These are phyloP conservation scores for Tulasnella sp. DNA, from an alignment of 768 basidiomycete genomes.

Conservation along the genomic window DNA sequence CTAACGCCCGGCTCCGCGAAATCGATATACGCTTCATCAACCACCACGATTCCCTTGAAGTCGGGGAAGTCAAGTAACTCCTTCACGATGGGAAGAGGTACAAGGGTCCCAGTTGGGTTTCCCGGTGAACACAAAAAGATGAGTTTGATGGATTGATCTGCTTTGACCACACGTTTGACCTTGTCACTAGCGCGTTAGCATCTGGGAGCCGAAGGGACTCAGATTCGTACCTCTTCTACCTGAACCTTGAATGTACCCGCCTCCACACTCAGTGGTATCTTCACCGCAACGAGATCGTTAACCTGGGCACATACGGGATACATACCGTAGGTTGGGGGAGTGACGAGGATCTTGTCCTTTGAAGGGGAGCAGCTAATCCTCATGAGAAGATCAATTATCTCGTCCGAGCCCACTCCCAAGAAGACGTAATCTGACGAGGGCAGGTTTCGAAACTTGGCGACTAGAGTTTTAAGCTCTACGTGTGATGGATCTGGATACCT, in stretches of 20 bases:
- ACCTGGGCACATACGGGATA: constrained; percentile 90
- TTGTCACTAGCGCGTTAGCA: constrained; percentile 25
- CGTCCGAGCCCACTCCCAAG: constrained; percentile 93
- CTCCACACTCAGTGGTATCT: constrained; percentile 68
- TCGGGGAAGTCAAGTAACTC: constrained; percentile 61
- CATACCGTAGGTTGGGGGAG: constrained; percentile 98
- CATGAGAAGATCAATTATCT: constrained; percentile 90
- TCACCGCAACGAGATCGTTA: constrained; percentile 79
- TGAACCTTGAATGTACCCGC: constrained; percentile 71
- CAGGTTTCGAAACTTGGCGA: constrained; percentile 63
- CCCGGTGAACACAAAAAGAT: constrained; percentile 95
- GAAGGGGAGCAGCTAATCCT: constrained; percentile 75
- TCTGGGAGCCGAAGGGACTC: neutral
- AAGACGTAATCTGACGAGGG: constrained; percentile 62
- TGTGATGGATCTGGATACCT: constrained; percentile 93
- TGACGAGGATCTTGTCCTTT: constrained; percentile 73
- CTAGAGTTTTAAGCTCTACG: constrained; percentile 59
- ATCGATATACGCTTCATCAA: constrained; percentile 98
- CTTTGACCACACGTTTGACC: constrained; percentile 59
- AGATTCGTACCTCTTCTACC: constrained; percentile 52
- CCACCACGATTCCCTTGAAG: constrained; percentile 85
- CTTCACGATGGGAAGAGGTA: constrained; percentile 60
- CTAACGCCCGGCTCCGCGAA: constrained; percentile 57
- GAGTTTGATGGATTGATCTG: constrained; percentile 74
- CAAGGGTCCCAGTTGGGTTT: constrained; percentile 86